Conservation (phyloP, 805 yeast species). For the Candida ulmi region DNA sequence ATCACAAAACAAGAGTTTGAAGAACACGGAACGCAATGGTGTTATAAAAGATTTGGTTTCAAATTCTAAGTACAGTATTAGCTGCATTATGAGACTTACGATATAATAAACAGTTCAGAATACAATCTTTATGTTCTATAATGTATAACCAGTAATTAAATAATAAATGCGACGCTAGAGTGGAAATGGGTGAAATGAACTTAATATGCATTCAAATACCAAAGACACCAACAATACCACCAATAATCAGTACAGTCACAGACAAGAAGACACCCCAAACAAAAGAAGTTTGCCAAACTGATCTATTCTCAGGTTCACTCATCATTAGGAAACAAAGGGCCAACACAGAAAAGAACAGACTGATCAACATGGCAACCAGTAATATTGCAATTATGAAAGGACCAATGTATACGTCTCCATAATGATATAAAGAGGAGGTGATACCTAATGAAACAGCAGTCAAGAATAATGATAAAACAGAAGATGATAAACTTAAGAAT, state of each 20-base stretch:
- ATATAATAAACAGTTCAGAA: too few relatives aligned
- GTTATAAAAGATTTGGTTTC: conserved; percentile 36
- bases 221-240: conserved; percentile 34
- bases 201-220: conserved; percentile 12
- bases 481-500: conserved; percentile 36
- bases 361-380: conserved; percentile 35
- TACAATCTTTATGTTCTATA: too few relatives aligned
- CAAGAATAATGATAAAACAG: conserved; percentile 34
- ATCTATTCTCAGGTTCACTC: conserved; percentile 24
- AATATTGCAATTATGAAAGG: conserved; percentile 26
- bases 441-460: conserved; percentile 41
- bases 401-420: conserved; percentile 19
- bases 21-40: conserved; percentile 67
- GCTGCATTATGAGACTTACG: too few relatives aligned
- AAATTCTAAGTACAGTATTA: too few relatives aligned
- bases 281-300: conserved; percentile 33
- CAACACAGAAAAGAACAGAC: conserved; percentile 36
- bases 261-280: conserved; percentile 37
- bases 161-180: too few relatives aligned
- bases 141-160: too few relatives aligned
- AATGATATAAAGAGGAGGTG: conserved; percentile 24
- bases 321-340: conserved; percentile 40
- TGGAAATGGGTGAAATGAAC: too few relatives aligned
- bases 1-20: conserved; percentile 76
- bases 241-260: conserved; percentile 36